Percentiles rank a stretch among this genome's conserved stretches.
phyloP scores from a whole-genome alignment of 2,329 filamentous ascomycete genomes.

The Spiromastix sp. region DNA sequence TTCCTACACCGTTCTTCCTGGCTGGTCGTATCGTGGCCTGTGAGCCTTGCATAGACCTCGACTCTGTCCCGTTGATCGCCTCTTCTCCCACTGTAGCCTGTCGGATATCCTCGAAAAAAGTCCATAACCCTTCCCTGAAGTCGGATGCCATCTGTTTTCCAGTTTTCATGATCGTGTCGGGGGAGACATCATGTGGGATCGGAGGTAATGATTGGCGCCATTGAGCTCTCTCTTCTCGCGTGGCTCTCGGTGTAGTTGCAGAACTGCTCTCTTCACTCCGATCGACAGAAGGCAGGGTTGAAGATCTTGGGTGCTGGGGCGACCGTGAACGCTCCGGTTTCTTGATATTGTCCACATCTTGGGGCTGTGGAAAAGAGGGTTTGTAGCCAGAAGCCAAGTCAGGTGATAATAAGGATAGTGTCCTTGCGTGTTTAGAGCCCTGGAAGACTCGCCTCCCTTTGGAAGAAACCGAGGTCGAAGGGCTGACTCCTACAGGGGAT shows the following conservation, averaged over 20 bases:
- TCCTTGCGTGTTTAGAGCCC: slow-evolving; percentile 51
- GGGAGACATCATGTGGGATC: slow-evolving; percentile 26
- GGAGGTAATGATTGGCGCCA: slow-evolving; percentile 34
- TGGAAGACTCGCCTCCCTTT: slow-evolving; percentile 56
- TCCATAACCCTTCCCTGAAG: slow-evolving; percentile 81
- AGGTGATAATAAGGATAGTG: slow-evolving; percentile 73
- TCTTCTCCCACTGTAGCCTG: slow-evolving; percentile 96
- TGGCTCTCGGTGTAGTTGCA: slow-evolving; percentile 16
- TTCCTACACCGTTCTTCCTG: slow-evolving; percentile 22
- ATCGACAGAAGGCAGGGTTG: slow-evolving; percentile 31
- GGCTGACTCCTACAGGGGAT: slow-evolving; percentile 24
- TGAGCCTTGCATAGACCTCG: slow-evolving; percentile 23
- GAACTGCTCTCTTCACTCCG: slow-evolving; percentile 16
- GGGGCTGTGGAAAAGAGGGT: slow-evolving; percentile 10
- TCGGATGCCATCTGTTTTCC: slow-evolving; percentile 78
- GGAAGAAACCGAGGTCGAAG: slow-evolving; percentile 23
- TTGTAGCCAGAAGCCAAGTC: slow-evolving; percentile 15
- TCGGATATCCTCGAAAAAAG: slow-evolving; percentile 87
- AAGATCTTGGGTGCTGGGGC: slow-evolving; percentile 28
- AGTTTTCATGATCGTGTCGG: slow-evolving; percentile 43
- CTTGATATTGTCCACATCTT: slow-evolving; percentile 10
- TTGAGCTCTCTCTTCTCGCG: slow-evolving; percentile 27
- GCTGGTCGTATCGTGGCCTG: slow-evolving; percentile 18
- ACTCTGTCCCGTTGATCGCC: slow-evolving; percentile 51
- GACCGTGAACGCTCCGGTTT: slow-evolving; percentile 18